Conservation (phyloP, 768 basidiomycete species). For the Pholiota conissans region DNA sequence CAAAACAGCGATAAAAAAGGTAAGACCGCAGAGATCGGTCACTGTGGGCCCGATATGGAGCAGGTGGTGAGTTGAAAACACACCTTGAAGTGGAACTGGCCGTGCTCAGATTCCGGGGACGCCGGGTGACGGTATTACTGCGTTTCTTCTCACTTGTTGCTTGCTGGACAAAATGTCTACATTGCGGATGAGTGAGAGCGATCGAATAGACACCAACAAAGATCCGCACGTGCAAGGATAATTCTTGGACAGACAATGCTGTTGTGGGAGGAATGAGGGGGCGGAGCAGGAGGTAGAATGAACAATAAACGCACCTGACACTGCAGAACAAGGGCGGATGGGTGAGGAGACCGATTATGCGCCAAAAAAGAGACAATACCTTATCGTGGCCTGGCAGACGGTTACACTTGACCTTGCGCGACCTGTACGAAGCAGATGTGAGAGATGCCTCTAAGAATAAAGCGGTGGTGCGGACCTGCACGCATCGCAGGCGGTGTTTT, state of each 20-base stretch:
- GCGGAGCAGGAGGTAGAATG: constrained; percentile 13
- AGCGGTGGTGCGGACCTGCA: constrained; percentile 58
- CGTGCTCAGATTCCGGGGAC: constrained; percentile 64
- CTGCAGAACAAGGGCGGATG: constrained; percentile 29
- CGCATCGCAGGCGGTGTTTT: constrained; percentile 92
- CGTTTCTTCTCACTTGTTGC: constrained; percentile 86
- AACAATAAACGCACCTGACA: constrained; percentile 56
- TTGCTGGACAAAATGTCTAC: constrained; percentile 79
- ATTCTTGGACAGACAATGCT: constrained; percentile 88
- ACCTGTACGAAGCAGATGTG: constrained; percentile 40
- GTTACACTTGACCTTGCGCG: constrained; percentile 89
- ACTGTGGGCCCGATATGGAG: constrained; percentile 20
- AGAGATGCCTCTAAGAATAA: neutral
- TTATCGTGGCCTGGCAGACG: constrained; percentile 81
- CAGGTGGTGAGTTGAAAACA: constrained; percentile 17
- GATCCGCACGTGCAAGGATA: constrained; percentile 86
- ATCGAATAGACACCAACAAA: constrained; percentile 9
- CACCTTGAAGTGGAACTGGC: constrained; percentile 43
- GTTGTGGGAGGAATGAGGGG: constrained; percentile 15
- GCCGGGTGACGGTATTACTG: constrained; percentile 50
- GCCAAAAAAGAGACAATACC: constrained; percentile 39
- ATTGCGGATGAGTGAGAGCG: constrained; percentile 10
- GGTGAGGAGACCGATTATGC: constrained; percentile 8
- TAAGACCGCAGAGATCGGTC: constrained; percentile 13
- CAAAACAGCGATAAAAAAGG: constrained; percentile 15